Evolutionary conservation across 768 basidiomycete species (phyloP), one percentile per base, ranked within the genome.

Genomic region (Trametes sanguinea): DNA sequence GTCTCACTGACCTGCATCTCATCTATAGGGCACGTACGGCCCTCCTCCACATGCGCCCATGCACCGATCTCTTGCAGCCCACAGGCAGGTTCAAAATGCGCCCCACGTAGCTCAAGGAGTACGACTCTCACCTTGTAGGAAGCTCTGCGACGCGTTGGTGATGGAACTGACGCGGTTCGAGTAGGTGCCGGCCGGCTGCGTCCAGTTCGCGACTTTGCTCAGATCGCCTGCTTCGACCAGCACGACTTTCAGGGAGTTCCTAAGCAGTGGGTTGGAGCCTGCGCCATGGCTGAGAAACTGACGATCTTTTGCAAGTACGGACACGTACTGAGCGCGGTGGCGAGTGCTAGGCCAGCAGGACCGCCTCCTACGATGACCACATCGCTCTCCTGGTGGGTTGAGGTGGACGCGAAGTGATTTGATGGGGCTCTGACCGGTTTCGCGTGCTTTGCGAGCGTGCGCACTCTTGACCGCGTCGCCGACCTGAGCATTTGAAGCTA

Each of bases 341-440:
- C 95, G 39, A 99, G 77, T 11, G 95, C 90, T 43, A 99, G 81
- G 3, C 97, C 97, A 4, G 85, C 92, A 29, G 94, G 95, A 2
- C 95, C 96, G 30, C 93, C 97, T 16, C 97, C 96, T 29, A 98
- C 92, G 67, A 98, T 91, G 22, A 96, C 92, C 37, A 98, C 81
- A 72, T 98, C 97, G 65, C 83, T 87, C 40, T 90, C 83, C 61
- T 83, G 54, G 7, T 47, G 47, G 76, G 30, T 73, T 56, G 8
- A 60, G 51, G 14, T 59, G 5, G 57, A 59, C 35, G 35, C 35
- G 11, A 37, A 37, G 35, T 2, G 35, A 1, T 11, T 37, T 37
- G 22, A 22, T 22, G 22, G 1, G 22, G 22, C 22, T 22, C 22
- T 22, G 22, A 22, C 22, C 22, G 22, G 22, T 22, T 22, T 22